Conservation (phyloP, 179 eudicot genomes). For the Beta lomatogona region DNA sequence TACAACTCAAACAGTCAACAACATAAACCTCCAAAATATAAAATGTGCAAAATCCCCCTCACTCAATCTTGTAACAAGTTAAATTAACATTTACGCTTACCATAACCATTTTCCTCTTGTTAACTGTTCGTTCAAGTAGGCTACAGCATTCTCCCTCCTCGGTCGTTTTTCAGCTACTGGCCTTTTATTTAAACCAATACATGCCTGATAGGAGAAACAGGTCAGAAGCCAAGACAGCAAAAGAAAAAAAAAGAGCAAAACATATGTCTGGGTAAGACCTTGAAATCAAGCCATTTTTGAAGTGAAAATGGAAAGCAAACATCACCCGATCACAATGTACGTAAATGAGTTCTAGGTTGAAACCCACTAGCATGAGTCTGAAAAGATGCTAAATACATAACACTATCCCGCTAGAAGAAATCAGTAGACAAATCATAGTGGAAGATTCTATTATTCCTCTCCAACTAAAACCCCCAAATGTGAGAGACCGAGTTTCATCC, state of each 20-base stretch:
- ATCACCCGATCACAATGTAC: too few relatives aligned
- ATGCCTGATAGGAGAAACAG: slow-evolving; percentile 49
- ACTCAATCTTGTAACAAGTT: background rate
- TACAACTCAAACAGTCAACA: background rate
- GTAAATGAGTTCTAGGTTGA: too few relatives aligned
- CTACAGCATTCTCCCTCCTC: slow-evolving; percentile 63
- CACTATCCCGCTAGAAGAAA: too few relatives aligned
- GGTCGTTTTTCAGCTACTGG: slow-evolving; percentile 65
- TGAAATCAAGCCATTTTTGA: background rate
- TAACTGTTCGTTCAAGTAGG: slow-evolving; percentile 61
- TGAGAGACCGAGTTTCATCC: too few relatives aligned
- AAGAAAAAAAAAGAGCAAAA: background rate
- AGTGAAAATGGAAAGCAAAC: background rate
- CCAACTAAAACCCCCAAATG: too few relatives aligned
- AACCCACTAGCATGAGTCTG: too few relatives aligned
- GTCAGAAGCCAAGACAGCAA: slow-evolving; percentile 12
- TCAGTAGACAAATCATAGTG: too few relatives aligned
- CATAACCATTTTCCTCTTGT: slow-evolving; percentile 77
- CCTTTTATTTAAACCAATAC: slow-evolving; percentile 42
- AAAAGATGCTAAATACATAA: too few relatives aligned
- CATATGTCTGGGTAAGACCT: background rate
- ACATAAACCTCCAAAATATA: background rate
- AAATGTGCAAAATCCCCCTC: background rate
- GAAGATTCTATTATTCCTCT: too few relatives aligned
- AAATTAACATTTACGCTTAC: slow-evolving; percentile 41